phyloP scores from a whole-genome alignment of 176 grass and related monocot genomes.

The Puccinellia tenuiflora region DNA sequence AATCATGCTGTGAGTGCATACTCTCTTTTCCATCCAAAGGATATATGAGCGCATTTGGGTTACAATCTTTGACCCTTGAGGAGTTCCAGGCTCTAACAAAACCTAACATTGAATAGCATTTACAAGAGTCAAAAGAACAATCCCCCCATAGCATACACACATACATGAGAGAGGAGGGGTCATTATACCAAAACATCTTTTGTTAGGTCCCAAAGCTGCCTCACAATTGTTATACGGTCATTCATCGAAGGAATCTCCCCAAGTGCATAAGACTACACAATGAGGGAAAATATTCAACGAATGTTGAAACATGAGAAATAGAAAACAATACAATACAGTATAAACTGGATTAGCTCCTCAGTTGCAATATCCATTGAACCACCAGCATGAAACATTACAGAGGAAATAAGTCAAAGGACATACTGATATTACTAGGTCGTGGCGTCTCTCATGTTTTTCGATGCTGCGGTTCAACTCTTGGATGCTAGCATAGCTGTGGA shows the following conservation, averaged over 20 bases:
- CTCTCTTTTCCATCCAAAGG: slow-evolving; percentile 98
- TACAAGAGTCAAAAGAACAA: neutral
- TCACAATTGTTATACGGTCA: slow-evolving; percentile 80
- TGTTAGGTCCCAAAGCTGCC: slow-evolving; percentile 98
- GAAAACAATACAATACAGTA: neutral
- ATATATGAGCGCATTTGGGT: slow-evolving; percentile 97
- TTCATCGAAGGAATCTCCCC: slow-evolving; percentile 93
- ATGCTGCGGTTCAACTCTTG: slow-evolving; percentile 84
- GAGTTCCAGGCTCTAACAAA: slow-evolving; percentile 96
- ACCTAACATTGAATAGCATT: slow-evolving; percentile 47
- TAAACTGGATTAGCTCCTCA: slow-evolving; percentile 16
- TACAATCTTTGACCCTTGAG: slow-evolving; percentile 95
- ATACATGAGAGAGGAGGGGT: neutral
- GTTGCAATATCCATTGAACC: neutral
- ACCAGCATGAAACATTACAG: neutral
- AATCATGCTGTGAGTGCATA: slow-evolving; percentile 32
- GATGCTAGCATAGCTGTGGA: slow-evolving; percentile 94
- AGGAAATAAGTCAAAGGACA: slow-evolving; percentile 35
- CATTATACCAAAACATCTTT: slow-evolving; percentile 80
- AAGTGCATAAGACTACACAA: slow-evolving; percentile 84
- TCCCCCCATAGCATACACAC: neutral
- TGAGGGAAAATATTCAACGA: slow-evolving; percentile 10
- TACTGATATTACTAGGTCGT: slow-evolving; percentile 93
- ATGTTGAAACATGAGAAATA: slow-evolving; percentile 10
- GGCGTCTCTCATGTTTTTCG: slow-evolving; percentile 66